These are phyloP conservation scores for Scedosporium apiospermum DNA, from an alignment of 2,329 filamentous ascomycete genomes.

Conservation along the genomic window DNA sequence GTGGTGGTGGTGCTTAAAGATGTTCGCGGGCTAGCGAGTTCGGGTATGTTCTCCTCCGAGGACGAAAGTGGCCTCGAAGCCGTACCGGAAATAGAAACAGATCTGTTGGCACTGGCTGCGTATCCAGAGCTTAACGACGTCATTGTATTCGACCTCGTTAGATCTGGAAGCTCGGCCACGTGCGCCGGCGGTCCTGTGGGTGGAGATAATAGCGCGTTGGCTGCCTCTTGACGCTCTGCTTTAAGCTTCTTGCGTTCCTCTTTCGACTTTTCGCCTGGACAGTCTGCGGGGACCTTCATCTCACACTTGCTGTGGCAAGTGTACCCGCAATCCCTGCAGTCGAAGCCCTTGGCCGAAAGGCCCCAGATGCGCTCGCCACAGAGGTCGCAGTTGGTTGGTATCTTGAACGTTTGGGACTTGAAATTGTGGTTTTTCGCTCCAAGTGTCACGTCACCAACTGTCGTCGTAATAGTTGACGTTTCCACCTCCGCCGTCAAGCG, in stretches of 20 bases:
- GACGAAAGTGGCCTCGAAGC: constrained; percentile 39
- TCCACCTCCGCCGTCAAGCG: constrained; percentile 86
- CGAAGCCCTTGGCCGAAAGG: constrained; percentile 89
- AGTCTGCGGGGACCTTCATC: constrained; percentile 96
- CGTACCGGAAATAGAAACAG: constrained; percentile 61
- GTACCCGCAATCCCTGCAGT: constrained; percentile 93
- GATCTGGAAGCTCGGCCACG: constrained; percentile 52
- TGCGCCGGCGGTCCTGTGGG: constrained; percentile 36
- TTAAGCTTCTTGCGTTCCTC: constrained; percentile 95
- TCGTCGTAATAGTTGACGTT: constrained; percentile 81
- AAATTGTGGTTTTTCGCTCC: constrained; percentile 95
- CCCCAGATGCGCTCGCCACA: constrained; percentile 98
- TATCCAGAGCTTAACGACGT: constrained; percentile 85
- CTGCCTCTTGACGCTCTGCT: constrained; percentile 69
- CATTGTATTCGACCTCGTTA: constrained; percentile 79
- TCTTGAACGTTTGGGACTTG: constrained; percentile 98
- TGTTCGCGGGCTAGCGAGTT: constrained; percentile 10
- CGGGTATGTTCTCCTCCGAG: constrained; percentile 34
- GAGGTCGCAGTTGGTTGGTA: constrained; percentile 95
- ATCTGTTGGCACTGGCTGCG: constrained; percentile 67
- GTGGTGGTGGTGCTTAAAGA: constrained; percentile 19
- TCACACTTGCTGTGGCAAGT: constrained; percentile 98
- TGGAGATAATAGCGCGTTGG: constrained; percentile 50
- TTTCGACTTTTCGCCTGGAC: constrained; percentile 86
- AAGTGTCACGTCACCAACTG: constrained; percentile 84